Base-by-base conservation (phyloP, 306 rosid genomes). In the Neltuma alba region DNA sequence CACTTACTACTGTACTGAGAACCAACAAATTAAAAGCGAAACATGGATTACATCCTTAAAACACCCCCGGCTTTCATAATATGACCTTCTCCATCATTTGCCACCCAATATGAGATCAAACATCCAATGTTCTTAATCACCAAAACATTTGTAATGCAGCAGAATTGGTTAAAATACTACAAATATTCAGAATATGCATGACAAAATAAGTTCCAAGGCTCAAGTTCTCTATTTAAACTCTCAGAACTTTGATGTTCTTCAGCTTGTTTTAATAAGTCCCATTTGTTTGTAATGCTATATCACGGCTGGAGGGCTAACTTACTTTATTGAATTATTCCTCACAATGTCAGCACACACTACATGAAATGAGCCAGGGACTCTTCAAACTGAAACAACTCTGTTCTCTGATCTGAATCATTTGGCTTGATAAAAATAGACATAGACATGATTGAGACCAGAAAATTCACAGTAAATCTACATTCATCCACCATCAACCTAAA, bases 401-500 rank as follows among this genome's bases (percentile, higher is more conserved):
- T 15, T 47, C 73, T 62, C 27, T 55, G 18, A 57, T 15, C 34
- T 55, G 68, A 33, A n/a, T 45, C 21, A 63, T 48, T 48, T 38
- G 20, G 36, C 18, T 31, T 45, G 27, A 76, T 33, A 41, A 33
- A 64, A 60, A 63, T 4, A 16, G 40, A 34, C 47, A 62, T 15
- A 30, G 11, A 4, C 65, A 64, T 64, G 64, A 8, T 36, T 14
- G 28, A 38, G 37, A 34, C 52, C 23, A 65, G 40, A 48, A 63
- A 76, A 34, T 47, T 47, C 52, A 76, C 9, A 21, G 9, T 34
- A 47, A 45, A 63, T 48, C 73, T 33, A 58, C 30, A 75, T 75
- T 74, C 79, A 60, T n/a, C 70, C 70, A 40, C 7, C 16, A 37
- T 36, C 48, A 72, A 52, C 48, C 50, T 50, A 73, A 72, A 54